Evolutionary conservation across 2,329 filamentous ascomycete genomes (phyloP).

Genomic region (Emericellopsis cladophorae): DNA sequence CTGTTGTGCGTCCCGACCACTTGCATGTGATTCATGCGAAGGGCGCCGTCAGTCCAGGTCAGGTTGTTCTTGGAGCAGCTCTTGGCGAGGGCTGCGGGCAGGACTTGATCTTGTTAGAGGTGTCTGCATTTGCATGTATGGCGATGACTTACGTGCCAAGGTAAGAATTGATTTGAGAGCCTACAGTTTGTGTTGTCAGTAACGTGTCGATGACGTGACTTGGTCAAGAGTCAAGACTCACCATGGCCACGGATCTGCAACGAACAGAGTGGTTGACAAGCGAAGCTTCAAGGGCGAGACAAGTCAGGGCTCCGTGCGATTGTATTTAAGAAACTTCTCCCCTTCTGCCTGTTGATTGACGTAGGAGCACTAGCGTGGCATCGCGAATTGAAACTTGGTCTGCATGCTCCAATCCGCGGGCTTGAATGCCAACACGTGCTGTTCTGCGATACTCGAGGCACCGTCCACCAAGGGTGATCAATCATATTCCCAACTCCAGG

Average conservation of each 20-base stretch:
- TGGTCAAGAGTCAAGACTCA: background rate
- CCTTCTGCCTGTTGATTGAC: too few species aligned
- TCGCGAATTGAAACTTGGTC: too few species aligned
- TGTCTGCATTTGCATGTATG: background rate
- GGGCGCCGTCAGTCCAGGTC: conserved; percentile 13
- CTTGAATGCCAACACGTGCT: too few species aligned
- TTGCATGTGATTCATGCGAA: conserved; percentile 39
- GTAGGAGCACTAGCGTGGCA: too few species aligned
- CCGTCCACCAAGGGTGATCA: too few species aligned
- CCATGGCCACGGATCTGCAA: background rate
- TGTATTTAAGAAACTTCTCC: too few species aligned
- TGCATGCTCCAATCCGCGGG: too few species aligned
- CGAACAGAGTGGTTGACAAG: background rate
- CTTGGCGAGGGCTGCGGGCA: background rate
- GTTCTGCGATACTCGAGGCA: too few species aligned
- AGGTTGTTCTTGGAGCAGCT: conserved; percentile 12
- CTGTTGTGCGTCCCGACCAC: conserved; percentile 38
- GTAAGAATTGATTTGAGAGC: background rate
- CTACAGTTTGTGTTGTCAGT: background rate
- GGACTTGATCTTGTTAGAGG: background rate
- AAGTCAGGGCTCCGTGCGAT: too few species aligned
- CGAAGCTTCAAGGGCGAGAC: too few species aligned
- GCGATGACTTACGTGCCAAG: background rate
- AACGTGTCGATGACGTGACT: background rate
- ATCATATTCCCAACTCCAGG: too few species aligned